Base-by-base conservation (phyloP, 2,329 filamentous ascomycete genomes). In the Elsinoe arachidis region DNA sequence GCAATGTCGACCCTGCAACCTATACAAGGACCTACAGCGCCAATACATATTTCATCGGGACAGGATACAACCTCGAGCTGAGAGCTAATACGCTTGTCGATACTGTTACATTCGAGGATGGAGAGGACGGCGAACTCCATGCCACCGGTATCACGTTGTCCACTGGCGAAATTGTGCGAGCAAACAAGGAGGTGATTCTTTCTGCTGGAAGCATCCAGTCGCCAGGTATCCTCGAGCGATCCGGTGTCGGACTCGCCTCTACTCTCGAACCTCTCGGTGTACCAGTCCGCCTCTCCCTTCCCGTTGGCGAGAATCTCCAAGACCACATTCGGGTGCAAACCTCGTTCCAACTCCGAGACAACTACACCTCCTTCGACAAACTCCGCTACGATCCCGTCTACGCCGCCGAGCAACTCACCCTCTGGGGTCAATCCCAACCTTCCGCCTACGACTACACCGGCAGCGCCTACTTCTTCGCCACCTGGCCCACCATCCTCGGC, bases 171-270 rank as follows among this genome's bases (percentile, higher is more conserved):
- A 68, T 68, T 2, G 65, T 64, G 12, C 30, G 35, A 9, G 63
- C 65, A 4, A 54, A 23, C n/a, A 59, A 55, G 55, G 83, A 86
- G 63, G 74, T 85, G 9, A 75, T 86, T 30, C 66, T 87, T 2
- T 76, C 77, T 1, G 81, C 80, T 0, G 83, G 83, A 0, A 76
- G 73, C 15, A 69, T 79, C 26, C 75, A 76, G 63, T 80, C 79
- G 14, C 83, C 76, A 2, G 78, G 77, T 65, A 69, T 81, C 15
- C 74, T 79, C 14, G 81, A 85, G 60, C 70, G 83, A 1, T 83
- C 80, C 0, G 82, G 82, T 0, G 74, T 86, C 26, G 82, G 82
- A 1, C 69, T 55, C 6, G 21, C 38, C 15, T 51, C 19, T 12
- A 44, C 78, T 1, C 69, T 79, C 5, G 61, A 69, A n/a, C 64